Percentiles rank a stretch among this genome's conserved stretches.
phyloP scores from a whole-genome alignment of 371 early-diverging fungal genomes.

The Rhizopus microsporus region DNA sequence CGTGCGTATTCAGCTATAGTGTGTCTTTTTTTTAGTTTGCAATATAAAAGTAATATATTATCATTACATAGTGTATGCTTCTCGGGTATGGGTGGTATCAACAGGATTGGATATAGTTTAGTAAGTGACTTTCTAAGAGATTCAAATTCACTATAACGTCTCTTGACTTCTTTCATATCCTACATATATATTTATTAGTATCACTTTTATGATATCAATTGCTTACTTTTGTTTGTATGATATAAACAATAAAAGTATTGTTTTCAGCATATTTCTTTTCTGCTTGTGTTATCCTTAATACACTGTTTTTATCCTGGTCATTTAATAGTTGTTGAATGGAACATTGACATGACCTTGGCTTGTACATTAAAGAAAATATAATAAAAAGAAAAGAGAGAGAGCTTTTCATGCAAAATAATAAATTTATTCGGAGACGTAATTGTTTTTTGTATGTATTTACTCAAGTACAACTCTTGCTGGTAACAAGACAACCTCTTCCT shows the following conservation, averaged over 20 bases:
- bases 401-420: constrained; percentile 2
- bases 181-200: neutral
- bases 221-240: constrained; percentile 23
- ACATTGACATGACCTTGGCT: neutral
- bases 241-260: constrained; percentile 21
- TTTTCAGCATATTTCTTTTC: constrained; percentile 8
- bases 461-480: constrained; percentile 1
- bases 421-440: neutral
- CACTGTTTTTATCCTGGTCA: neutral
- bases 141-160: constrained; percentile 96
- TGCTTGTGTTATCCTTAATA: neutral
- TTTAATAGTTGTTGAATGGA: neutral
- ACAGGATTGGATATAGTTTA: constrained; percentile 75
- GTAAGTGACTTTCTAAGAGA: constrained; percentile 74
- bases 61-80: constrained; percentile 82
- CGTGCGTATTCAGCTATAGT: constrained; percentile 78
- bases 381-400: neutral
- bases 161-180: constrained; percentile 62
- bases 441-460: constrained; percentile 45
- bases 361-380: neutral
- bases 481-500: neutral
- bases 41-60: constrained; percentile 6
- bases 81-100: constrained; percentile 95
- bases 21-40: neutral
- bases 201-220: neutral